Evolutionary conservation across 164 flowering plant species (phyloP).

Genomic region (Magnolia changhungtana): DNA sequence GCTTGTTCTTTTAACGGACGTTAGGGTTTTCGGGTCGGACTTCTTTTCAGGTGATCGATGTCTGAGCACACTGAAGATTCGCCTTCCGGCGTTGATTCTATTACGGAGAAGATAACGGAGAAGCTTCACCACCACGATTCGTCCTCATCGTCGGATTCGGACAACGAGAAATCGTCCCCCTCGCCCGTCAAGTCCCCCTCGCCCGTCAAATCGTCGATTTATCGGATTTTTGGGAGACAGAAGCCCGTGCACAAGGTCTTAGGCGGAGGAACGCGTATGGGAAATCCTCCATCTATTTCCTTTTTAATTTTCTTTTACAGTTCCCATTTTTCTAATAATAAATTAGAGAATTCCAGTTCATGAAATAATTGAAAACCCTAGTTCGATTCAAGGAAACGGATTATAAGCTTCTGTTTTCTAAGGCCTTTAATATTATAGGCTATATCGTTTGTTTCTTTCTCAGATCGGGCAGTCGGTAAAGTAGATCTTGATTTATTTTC

Average conservation of each 20-base stretch:
- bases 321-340: too few relatives aligned
- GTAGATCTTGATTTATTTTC: too few relatives aligned
- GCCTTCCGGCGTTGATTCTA: constrained; percentile 32
- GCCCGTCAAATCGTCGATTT: constrained; percentile 33
- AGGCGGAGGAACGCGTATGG: constrained; percentile 85
- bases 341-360: too few relatives aligned
- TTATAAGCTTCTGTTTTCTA: too few relatives aligned
- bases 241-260: constrained; percentile 70
- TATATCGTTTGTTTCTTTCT: too few relatives aligned
- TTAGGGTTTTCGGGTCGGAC: neutral
- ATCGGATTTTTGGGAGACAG: constrained; percentile 69
- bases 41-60: constrained; percentile 2
- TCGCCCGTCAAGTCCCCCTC: constrained; percentile 36
- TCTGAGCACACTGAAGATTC: constrained; percentile 21
- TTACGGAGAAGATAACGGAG: constrained; percentile 62
- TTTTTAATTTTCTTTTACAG: too few relatives aligned
- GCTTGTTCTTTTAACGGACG: neutral
- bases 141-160: constrained; percentile 33
- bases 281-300: too few relatives aligned
- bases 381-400: too few relatives aligned
- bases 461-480: too few relatives aligned
- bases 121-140: constrained; percentile 41
- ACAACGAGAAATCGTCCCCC: constrained; percentile 30
- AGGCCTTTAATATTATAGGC: too few relatives aligned
- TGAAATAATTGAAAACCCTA: too few relatives aligned